Evolutionary conservation across 495 filamentous ascomycete genomes (phyloP).

Genomic region (Thermothielavioides terrestris): DNA sequence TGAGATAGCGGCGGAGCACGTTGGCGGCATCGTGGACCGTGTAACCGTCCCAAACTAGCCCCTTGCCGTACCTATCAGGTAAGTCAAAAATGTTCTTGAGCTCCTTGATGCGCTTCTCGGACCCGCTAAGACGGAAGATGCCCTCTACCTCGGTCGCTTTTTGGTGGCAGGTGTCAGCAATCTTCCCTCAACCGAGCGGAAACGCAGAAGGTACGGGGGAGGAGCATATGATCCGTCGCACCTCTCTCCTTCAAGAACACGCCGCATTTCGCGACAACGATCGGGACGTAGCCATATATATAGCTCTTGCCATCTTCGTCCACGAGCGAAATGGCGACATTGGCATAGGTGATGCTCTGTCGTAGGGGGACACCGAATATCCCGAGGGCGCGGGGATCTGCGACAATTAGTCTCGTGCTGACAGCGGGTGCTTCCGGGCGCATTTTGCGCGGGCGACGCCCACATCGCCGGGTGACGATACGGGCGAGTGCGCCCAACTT

Average conservation of each 20-base stretch:
- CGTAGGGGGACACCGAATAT: slow-evolving; percentile 96
- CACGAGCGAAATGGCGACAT: slow-evolving; percentile 93
- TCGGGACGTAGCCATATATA: slow-evolving; percentile 97
- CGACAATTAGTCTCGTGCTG: slow-evolving; percentile 19
- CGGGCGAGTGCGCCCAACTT: slow-evolving; percentile 17
- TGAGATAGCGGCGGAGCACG: slow-evolving; percentile 89
- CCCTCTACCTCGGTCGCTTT: slow-evolving; percentile 92
- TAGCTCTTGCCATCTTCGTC: slow-evolving; percentile 87
- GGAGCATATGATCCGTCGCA: slow-evolving; percentile 42
- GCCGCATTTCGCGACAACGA: slow-evolving; percentile 97
- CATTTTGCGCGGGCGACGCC: slow-evolving; percentile 6
- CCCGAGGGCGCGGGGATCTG: slow-evolving; percentile 35
- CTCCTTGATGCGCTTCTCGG: slow-evolving; percentile 97
- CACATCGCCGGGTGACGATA: slow-evolving; percentile 13
- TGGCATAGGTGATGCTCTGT: slow-evolving; percentile 93
- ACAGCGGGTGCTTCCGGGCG: slow-evolving; percentile 2
- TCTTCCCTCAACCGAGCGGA: neutral
- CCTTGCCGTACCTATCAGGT: slow-evolving; percentile 93
- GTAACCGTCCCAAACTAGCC: slow-evolving; percentile 92
- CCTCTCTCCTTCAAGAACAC: slow-evolving; percentile 98
- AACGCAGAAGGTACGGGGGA: too few species aligned
- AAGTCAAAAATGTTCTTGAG: slow-evolving; percentile 86
- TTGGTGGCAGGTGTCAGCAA: slow-evolving; percentile 10
- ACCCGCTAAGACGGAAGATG: slow-evolving; percentile 92
- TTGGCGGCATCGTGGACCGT: slow-evolving; percentile 99